Conservation (phyloP, 257 asterid genomes). For the Solanum verrucosum region DNA sequence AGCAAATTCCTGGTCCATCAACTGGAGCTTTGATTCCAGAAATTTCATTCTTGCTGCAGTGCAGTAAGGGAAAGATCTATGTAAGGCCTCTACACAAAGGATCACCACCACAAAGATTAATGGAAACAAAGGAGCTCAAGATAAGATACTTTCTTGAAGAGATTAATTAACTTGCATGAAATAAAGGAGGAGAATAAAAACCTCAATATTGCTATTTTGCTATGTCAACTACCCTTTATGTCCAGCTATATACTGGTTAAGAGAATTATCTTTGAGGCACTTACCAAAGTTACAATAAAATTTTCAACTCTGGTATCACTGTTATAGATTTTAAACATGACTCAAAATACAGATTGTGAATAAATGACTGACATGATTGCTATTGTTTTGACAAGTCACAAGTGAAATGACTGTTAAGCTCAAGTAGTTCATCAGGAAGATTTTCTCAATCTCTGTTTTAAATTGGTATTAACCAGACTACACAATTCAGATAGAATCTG, state of each 20-base stretch:
- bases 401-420: background rate
- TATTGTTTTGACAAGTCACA: background rate
- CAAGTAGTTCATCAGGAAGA: background rate
- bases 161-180: background rate
- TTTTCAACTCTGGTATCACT: background rate
- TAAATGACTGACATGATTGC: background rate
- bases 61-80: background rate
- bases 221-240: background rate
- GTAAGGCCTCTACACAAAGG: background rate
- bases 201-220: background rate
- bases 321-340: background rate
- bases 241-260: background rate
- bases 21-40: constrained; percentile 70
- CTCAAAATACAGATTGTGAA: background rate
- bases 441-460: background rate
- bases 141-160: background rate
- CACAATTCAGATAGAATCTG: background rate
- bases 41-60: constrained; percentile 70
- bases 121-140: background rate
- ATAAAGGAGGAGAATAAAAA: background rate
- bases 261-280: background rate
- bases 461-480: background rate
- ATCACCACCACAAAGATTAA: background rate
- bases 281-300: background rate
- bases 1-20: constrained; percentile 58